Base-by-base conservation (phyloP, 1,139 yeast species). In the Zygosaccharomyces sapae region DNA sequence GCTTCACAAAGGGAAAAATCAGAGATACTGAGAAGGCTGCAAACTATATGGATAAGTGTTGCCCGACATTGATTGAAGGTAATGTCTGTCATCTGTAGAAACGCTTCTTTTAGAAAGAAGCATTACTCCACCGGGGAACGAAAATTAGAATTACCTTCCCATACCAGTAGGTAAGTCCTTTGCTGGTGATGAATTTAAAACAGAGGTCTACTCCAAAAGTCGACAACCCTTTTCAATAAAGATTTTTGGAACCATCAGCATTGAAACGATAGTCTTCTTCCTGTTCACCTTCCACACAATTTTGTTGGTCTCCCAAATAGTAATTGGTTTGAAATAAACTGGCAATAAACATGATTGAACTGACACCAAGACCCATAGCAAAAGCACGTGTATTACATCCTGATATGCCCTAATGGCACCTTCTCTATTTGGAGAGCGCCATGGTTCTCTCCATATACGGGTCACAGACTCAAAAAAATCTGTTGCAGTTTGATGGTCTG, bases 241-340 rank as follows among this genome's bases (percentile, higher is more conserved):
- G 46, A 42, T 19, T 45, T 16, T 49, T 43, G 2, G 53, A 40
- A 6, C 54, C 54, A 22, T 51, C 44, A 22, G 50, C 38, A 22
- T 49, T 51, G 29, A 37, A 33, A 22, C 45, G 39, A 19, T 51
- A 51, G 44, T 49, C 50, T 30, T 51, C 53, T 9, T 22, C 31
- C 68, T 62, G 54, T 30, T 50, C 50, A 36, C 55, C 55, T 48
- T 67, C 70, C 43, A 66, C 56, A 16, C 67, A 68, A 50, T 68
- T 68, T 38, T 65, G 69, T 10, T 56, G 53, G 44, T 67, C 67
- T 37, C 71, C 71, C 46, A 69, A 53, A 52, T 60, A 68, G 54
- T 50, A 68, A 52, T 68, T 66, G 41, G 63, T 65, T 49, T 68
- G 73, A 59, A 66, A 65, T 41, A 63, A 57, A 5, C 65, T 53